Percentiles rank a stretch among this genome's conserved stretches.
Conservation (phyloP, 2,329 filamentous ascomycete species). For the Epichloe gansuensis region DNA sequence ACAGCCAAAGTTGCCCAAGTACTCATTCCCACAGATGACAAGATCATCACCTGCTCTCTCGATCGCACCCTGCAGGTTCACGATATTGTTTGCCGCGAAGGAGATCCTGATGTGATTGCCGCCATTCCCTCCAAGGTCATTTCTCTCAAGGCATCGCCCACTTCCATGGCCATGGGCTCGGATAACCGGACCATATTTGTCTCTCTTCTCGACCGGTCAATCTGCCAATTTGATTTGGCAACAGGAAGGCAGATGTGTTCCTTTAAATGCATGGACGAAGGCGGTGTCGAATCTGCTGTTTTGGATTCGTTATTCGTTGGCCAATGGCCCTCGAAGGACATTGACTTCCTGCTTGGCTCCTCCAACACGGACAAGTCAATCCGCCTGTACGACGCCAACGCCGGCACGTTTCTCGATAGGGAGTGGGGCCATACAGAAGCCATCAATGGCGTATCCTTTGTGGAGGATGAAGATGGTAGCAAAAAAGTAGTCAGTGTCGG, state of each 20-base stretch:
- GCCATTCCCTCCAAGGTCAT: constrained; percentile 69
- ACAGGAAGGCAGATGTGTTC: constrained; percentile 57
- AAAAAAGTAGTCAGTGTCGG: constrained; percentile 61
- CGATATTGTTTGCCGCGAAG: constrained; percentile 60
- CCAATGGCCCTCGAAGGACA: constrained; percentile 40
- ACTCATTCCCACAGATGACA: constrained; percentile 62
- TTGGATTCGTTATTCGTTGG: constrained; percentile 64
- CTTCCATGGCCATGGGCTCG: constrained; percentile 64
- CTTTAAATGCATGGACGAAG: constrained; percentile 76
- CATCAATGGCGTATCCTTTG: constrained; percentile 70
- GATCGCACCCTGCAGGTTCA: constrained; percentile 81
- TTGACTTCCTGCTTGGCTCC: constrained; percentile 66
- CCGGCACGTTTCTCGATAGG: constrained; percentile 65
- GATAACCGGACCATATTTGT: constrained; percentile 48
- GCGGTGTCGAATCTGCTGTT: constrained; percentile 69
- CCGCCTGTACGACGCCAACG: constrained; percentile 70
- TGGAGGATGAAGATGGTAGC: constrained; percentile 45
- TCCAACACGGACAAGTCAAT: constrained; percentile 96
- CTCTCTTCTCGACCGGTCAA: constrained; percentile 46
- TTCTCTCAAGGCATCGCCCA: constrained; percentile 72
- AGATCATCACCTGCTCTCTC: constrained; percentile 72
- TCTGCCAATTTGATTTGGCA: constrained; percentile 49
- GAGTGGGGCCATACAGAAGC: constrained; percentile 95
- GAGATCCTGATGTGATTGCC: constrained; percentile 52
- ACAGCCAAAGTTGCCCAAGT: constrained; percentile 68